A percentile compares a stretch with the other conserved stretches of the same genome.
Evolutionary conservation across 495 filamentous ascomycete species (phyloP).

Genomic region (Hyaloscypha finlandica): DNA sequence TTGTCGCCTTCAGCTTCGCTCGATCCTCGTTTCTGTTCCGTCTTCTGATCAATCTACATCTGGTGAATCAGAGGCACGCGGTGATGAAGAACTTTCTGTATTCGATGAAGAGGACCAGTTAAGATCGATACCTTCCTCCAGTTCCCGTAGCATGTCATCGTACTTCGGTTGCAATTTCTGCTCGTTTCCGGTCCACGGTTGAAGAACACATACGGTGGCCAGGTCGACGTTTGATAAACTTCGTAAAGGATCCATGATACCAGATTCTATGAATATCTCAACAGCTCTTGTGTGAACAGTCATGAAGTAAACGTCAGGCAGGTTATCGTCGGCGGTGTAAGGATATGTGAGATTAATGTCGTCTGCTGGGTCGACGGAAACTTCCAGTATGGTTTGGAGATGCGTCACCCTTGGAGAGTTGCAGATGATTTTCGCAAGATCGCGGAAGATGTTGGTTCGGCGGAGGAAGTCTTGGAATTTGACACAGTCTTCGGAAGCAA

Average conservation of each 20-base stretch:
- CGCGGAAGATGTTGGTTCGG: not conserved
- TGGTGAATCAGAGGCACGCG: too few relatives aligned
- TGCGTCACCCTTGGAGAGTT: not conserved
- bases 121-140: too few relatives aligned
- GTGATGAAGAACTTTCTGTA: too few relatives aligned
- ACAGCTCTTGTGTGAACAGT: not conserved
- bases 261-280: not conserved
- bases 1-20: too few relatives aligned
- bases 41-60: too few relatives aligned
- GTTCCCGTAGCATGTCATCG: too few relatives aligned
- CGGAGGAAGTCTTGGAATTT: not conserved
- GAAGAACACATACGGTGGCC: too few relatives aligned
- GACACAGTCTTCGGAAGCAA: not conserved
- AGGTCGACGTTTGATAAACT: not conserved
- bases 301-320: not conserved
- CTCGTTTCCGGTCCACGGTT: too few relatives aligned
- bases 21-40: too few relatives aligned
- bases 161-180: too few relatives aligned
- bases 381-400: not conserved
- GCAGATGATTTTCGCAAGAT: not conserved
- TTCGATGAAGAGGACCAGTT: too few relatives aligned
- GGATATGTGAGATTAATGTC: not conserved
- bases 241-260: not conserved
- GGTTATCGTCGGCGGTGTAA: not conserved
- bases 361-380: not conserved